Percentiles rank a stretch among this genome's conserved stretches.
phyloP scores from a whole-genome alignment of 2,329 filamentous ascomycete genomes.

The Hypomyces rosellus region DNA sequence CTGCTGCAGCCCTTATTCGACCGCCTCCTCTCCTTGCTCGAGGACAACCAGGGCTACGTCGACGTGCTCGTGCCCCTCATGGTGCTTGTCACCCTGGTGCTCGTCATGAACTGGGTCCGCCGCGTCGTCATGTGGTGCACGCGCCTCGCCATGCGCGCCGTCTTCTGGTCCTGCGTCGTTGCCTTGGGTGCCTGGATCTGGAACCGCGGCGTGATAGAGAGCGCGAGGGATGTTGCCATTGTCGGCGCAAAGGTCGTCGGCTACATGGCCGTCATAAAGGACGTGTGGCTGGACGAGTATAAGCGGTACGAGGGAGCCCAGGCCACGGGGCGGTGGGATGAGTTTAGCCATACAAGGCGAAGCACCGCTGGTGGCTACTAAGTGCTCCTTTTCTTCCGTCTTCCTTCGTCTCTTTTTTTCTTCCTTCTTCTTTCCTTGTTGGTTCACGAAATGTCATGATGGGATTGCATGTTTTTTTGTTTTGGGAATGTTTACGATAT shows the following conservation, averaged over 20 bases:
- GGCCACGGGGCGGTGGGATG: constrained; percentile 11
- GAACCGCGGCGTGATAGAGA: constrained; percentile 60
- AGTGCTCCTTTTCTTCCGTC: too few species aligned
- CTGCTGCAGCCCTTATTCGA: constrained; percentile 39
- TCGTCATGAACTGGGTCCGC: constrained; percentile 65
- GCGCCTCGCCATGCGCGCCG: constrained; percentile 53
- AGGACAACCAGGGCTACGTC: constrained; percentile 29
- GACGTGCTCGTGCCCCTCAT: constrained; percentile 27
- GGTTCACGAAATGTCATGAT: too few species aligned
- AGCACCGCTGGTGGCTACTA: background rate
- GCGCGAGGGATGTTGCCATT: constrained; percentile 50
- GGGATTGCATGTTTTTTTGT: too few species aligned
- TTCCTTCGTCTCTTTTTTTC: too few species aligned
- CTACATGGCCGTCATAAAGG: constrained; percentile 42
- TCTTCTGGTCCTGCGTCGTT: constrained; percentile 57
- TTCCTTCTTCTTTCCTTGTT: too few species aligned
- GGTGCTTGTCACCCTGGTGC: constrained; percentile 46
- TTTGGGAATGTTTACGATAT: too few species aligned
- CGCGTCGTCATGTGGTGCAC: constrained; percentile 73
- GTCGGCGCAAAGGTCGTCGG: constrained; percentile 37
- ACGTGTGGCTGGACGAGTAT: constrained; percentile 54
- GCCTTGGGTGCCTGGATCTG: constrained; percentile 51
- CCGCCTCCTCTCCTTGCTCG: constrained; percentile 27
- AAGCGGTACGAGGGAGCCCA: constrained; percentile 47
- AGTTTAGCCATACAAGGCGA: background rate